A percentile compares a stretch with the other conserved stretches of the same genome.
Conservation (phyloP, 73 alveolate genomes). For the Blepharisma japonicum region DNA sequence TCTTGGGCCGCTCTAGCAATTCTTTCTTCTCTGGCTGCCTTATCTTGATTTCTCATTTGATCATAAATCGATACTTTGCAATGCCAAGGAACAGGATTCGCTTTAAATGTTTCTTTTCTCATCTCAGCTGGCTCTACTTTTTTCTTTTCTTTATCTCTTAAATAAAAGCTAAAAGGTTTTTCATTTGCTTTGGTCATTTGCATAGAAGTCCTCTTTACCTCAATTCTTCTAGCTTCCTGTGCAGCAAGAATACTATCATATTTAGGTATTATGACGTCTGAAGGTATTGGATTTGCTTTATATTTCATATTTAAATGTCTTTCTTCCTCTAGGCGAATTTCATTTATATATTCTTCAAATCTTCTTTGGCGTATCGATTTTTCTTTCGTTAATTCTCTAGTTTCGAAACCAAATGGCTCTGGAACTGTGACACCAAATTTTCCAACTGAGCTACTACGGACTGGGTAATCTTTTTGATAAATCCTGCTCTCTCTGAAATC, state of each 20-base stretch:
- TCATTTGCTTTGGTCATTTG: constrained; percentile 49
- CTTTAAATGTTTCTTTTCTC: constrained; percentile 67
- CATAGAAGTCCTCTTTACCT: constrained; percentile 62
- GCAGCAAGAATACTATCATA: constrained; percentile 55
- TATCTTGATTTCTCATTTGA: constrained; percentile 56
- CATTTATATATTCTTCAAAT: constrained; percentile 65
- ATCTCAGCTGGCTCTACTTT: constrained; percentile 37
- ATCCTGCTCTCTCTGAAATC: constrained; percentile 70
- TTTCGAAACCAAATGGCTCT: constrained; percentile 74
- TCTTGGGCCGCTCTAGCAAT: constrained; percentile 87
- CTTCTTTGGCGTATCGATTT: constrained; percentile 61
- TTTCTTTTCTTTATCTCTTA: constrained; percentile 52
- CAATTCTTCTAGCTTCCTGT: constrained; percentile 63
- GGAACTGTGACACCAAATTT: constrained; percentile 75
- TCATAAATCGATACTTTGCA: constrained; percentile 73
- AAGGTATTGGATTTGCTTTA: constrained; percentile 65
- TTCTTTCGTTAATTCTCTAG: constrained; percentile 63
- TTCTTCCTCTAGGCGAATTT: constrained; percentile 52
- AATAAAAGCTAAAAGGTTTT: constrained; percentile 74
- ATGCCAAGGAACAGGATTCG: constrained; percentile 86
- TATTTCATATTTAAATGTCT: constrained; percentile 39
- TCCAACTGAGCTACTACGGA: constrained; percentile 21
- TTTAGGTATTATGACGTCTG: constrained; percentile 55
- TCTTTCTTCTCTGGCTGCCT: constrained; percentile 79
- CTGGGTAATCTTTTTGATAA: constrained; percentile 2